Conservation (phyloP, 2,329 filamentous ascomycete species). For the Domatiomyces catenatus region DNA sequence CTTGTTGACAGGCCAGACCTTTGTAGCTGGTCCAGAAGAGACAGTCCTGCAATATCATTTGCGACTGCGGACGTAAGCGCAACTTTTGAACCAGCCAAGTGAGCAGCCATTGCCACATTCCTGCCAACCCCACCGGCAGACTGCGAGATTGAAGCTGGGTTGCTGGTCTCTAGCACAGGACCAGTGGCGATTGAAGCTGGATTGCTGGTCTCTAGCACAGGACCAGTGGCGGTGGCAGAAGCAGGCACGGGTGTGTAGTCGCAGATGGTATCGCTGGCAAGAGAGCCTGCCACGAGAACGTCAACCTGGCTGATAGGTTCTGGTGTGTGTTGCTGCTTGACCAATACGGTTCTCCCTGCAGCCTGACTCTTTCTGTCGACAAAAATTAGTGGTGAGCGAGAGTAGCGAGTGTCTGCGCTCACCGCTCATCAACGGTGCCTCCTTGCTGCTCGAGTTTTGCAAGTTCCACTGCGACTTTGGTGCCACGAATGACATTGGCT, state of each 20-base stretch:
- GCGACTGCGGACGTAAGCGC: conserved; percentile 68
- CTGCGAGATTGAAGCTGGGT: conserved; percentile 65
- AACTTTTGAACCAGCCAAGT: conserved; percentile 51
- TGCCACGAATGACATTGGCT: conserved; percentile 50
- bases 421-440: not conserved
- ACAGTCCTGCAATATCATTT: conserved; percentile 61
- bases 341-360: not conserved
- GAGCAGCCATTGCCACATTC: conserved; percentile 76
- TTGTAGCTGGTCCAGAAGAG: conserved; percentile 51
- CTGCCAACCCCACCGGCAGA: conserved; percentile 81
- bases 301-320: conserved; percentile 30
- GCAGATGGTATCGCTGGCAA: conserved; percentile 77
- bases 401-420: not conserved
- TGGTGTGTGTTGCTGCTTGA: not conserved
- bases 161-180: conserved; percentile 57
- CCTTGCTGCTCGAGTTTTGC: conserved; percentile 35
- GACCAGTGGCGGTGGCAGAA: conserved; percentile 22
- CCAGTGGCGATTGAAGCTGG: conserved; percentile 19
- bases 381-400: not conserved
- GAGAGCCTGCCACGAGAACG: conserved; percentile 71
- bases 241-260: conserved; percentile 46
- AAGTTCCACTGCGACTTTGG: conserved; percentile 49
- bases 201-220: conserved; percentile 48
- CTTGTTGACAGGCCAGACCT: conserved; percentile 48
- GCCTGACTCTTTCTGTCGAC: not conserved